These are phyloP conservation scores for Pseudopyricularia javanii DNA, from an alignment of 2,329 filamentous ascomycete genomes.

Conservation along the genomic window DNA sequence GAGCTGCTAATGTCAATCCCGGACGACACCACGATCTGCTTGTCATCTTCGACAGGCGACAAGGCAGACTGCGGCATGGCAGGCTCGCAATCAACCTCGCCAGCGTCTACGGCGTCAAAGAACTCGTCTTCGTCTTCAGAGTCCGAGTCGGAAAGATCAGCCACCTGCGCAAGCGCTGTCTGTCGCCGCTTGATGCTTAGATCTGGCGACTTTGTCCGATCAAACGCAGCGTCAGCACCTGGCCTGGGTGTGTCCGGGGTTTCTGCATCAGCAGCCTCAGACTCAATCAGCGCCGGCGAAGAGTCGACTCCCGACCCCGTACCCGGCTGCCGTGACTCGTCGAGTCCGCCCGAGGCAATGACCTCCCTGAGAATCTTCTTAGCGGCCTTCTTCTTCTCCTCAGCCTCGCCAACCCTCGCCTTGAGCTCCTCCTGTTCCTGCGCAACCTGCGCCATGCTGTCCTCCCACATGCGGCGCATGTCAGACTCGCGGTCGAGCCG, in stretches of 20 bases:
- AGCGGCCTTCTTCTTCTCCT: slow-evolving; percentile 78
- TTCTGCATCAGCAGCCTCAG: neutral
- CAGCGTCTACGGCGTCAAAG: slow-evolving; percentile 91
- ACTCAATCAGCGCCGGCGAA: neutral
- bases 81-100: slow-evolving; percentile 70
- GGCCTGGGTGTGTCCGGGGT: neutral
- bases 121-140: slow-evolving; percentile 70
- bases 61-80: slow-evolving; percentile 38
- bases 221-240: slow-evolving; percentile 11
- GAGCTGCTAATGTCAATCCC: slow-evolving; percentile 58
- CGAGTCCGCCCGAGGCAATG: slow-evolving; percentile 42
- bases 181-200: slow-evolving; percentile 40
- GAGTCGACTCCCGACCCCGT: neutral
- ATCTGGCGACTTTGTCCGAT: slow-evolving; percentile 26
- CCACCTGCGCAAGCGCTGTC: slow-evolving; percentile 57
- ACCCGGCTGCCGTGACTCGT: slow-evolving; percentile 11
- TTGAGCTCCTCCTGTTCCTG: slow-evolving; percentile 88
- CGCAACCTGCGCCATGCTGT: slow-evolving; percentile 96
- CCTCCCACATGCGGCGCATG: slow-evolving; percentile 93
- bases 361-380: slow-evolving; percentile 84
- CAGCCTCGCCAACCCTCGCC: slow-evolving; percentile 74
- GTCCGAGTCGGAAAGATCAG: slow-evolving; percentile 67
- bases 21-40: slow-evolving; percentile 32
- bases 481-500: slow-evolving; percentile 83
- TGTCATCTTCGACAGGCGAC: slow-evolving; percentile 22